phyloP scores from a whole-genome alignment of 768 basidiomycete genomes.

The Lactarius pseudohatsudake region DNA sequence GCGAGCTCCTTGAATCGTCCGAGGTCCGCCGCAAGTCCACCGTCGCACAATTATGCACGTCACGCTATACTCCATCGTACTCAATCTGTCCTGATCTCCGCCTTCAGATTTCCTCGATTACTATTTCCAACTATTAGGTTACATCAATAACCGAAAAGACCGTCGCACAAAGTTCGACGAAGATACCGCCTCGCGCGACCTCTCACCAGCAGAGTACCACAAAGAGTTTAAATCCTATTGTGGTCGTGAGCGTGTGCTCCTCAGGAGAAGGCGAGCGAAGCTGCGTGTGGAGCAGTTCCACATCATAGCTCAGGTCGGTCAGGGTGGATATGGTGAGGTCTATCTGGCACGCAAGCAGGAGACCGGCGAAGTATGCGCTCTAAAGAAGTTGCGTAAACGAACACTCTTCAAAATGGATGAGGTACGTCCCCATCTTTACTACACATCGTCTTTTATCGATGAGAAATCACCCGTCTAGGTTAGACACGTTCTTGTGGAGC shows the following conservation, averaged over 20 bases:
- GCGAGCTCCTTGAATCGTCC: conserved; percentile 73
- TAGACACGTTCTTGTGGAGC: conserved; percentile 96
- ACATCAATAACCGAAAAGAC: conserved; percentile 82
- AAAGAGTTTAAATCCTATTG: conserved; percentile 92
- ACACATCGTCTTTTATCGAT: conserved; percentile 3
- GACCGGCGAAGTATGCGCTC: conserved; percentile 92
- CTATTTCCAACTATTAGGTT: conserved; percentile 94
- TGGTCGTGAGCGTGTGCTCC: conserved; percentile 87
- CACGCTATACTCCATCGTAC: conserved; percentile 8
- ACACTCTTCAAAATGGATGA: conserved; percentile 99
- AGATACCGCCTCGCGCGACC: conserved; percentile 70
- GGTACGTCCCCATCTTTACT: conserved; percentile 42
- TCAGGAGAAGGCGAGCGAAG: conserved; percentile 92
- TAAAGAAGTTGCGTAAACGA: conserved; percentile 96
- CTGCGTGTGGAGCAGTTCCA: conserved; percentile 94
- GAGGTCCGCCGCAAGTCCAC: conserved; percentile 96
- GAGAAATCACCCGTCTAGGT: conserved; percentile 50
- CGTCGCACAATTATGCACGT: conserved; percentile 92
- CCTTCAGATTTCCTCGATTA: conserved; percentile 90
- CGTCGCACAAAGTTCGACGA: conserved; percentile 79
- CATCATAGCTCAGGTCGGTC: conserved; percentile 97
- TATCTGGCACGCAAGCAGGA: conserved; percentile 94
- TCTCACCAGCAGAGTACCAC: conserved; percentile 53
- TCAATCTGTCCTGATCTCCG: conserved; percentile 21
- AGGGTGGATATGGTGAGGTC: conserved; percentile 98